Conservation (phyloP, 768 basidiomycete species). For the Clavaria fumosa region DNA sequence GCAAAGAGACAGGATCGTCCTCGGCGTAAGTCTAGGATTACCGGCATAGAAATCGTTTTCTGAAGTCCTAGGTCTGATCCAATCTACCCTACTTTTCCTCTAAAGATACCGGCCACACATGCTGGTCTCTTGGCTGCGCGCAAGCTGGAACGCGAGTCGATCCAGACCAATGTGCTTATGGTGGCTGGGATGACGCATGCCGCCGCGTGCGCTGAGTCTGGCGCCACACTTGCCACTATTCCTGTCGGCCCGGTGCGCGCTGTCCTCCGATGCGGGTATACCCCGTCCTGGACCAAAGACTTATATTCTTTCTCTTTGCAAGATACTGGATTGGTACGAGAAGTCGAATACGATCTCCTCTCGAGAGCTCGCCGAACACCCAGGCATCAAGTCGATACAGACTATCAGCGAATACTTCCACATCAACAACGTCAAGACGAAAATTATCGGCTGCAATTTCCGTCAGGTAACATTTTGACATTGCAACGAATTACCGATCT, state of each 20-base stretch:
- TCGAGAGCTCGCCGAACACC: constrained; percentile 19
- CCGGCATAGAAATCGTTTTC: too few relatives aligned
- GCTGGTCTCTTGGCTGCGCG: constrained; percentile 34
- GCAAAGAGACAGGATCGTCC: constrained; percentile 24
- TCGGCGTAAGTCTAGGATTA: constrained; percentile 37
- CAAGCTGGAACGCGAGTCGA: constrained; percentile 22
- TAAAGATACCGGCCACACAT: constrained; percentile 43
- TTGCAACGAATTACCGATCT: constrained; percentile 7
- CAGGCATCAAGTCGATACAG: constrained; percentile 32
- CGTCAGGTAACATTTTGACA: constrained; percentile 22
- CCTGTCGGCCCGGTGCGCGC: constrained; percentile 33
- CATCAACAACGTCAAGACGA: constrained; percentile 23
- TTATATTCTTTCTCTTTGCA: constrained; percentile 5
- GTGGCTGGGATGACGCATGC: constrained; percentile 43
- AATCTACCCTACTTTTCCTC: background rate
- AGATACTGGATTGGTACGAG: constrained; percentile 32
- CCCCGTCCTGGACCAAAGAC: too few relatives aligned
- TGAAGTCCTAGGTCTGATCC: background rate
- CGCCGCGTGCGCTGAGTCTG: constrained; percentile 37
- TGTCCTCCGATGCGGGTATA: constrained; percentile 1
- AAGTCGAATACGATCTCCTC: constrained; percentile 15
- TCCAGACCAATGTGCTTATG: constrained; percentile 34
- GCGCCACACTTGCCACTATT: constrained; percentile 32
- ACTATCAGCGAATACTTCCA: constrained; percentile 30
- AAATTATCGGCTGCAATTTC: constrained; percentile 27